Percentiles rank a stretch among this genome's conserved stretches.
phyloP scores from a whole-genome alignment of 148 eudicot genomes.

The Persicaria maculosa region DNA sequence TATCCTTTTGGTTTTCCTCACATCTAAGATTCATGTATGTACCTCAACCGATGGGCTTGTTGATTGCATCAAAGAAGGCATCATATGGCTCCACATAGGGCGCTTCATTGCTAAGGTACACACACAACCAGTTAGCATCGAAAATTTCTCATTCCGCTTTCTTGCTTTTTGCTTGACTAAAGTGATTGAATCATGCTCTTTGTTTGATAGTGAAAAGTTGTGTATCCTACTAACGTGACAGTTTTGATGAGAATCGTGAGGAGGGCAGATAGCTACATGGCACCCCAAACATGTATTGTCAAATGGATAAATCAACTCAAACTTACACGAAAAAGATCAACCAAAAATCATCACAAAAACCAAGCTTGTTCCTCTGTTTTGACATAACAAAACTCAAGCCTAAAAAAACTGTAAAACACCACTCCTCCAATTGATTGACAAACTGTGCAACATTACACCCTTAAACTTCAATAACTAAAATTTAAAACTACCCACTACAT shows the following conservation, averaged over 20 bases:
- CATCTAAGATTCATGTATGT: constrained; percentile 28
- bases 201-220: constrained; percentile 19
- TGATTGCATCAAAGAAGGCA: constrained; percentile 33
- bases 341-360: too few species aligned
- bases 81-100: constrained; percentile 38
- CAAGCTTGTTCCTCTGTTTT: too few species aligned
- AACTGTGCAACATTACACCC: too few species aligned
- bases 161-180: not conserved
- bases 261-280: constrained; percentile 23
- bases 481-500: too few species aligned
- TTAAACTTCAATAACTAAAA: too few species aligned
- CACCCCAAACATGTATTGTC: constrained; percentile 20
- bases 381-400: too few species aligned
- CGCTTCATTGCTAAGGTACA: constrained; percentile 31
- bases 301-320: too few species aligned
- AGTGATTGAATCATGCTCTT: not conserved
- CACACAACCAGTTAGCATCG: not conserved
- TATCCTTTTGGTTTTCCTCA: not conserved
- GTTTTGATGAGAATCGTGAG: constrained; percentile 23
- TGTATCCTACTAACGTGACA: constrained; percentile 24
- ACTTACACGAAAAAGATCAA: too few species aligned
- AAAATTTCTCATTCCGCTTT: not conserved
- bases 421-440: too few species aligned
- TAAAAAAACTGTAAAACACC: too few species aligned
- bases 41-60: constrained; percentile 46